Base-by-base conservation (phyloP, 2,329 filamentous ascomycete species). In the Tricladium varicosporioides region DNA sequence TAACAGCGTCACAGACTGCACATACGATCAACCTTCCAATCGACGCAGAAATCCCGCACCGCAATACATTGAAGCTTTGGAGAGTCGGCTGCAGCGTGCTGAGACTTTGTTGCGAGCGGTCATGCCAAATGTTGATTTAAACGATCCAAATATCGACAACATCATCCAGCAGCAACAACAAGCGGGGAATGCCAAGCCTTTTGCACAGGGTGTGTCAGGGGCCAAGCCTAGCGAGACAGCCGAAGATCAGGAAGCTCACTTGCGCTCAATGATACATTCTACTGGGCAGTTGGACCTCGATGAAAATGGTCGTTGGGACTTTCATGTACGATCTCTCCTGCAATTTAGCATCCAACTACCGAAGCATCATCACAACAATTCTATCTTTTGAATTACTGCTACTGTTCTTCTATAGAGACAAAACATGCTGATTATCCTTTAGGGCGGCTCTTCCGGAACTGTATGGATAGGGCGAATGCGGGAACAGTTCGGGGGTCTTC, bases 181-280 rank as follows among this genome's bases (percentile, higher is more conserved):
- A 87, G 89, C 56, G 16, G 53, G 31, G 60, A 69, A 46, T 51
- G 36, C 56, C 31, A 80, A 65, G 67, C 80, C 55, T 69, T 73
- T 78, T 82, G 70, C 33, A 65, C 72, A 56, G 62, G 53, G 22
- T 54, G 46, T 13, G 33, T 18, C 27, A 54, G 42, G 22, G n/a
- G 57, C 48, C 27, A 52, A 55, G 36, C 47, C 56, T 22, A 50
- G 51, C 15, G 56, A 61, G 33, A 31, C 48, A 1, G 33, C 52
- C 7, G 60, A 60, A 47, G 80, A 80, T 31, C 80, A 86, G 46
- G 91, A 93, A 63, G 84, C 83, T 10, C 83, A 93, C 62, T 78
- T 99, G 22, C 87, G 93, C 69, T 96, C 92, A 27, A 97, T 99
- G 93, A 92, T 97, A 57, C 89, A 93, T 69, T 90, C 90, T 44